These are phyloP conservation scores for Anthoceros angustus DNA, from an alignment of 225 moss, liverwort and hornwort species.

Conservation along the genomic window DNA sequence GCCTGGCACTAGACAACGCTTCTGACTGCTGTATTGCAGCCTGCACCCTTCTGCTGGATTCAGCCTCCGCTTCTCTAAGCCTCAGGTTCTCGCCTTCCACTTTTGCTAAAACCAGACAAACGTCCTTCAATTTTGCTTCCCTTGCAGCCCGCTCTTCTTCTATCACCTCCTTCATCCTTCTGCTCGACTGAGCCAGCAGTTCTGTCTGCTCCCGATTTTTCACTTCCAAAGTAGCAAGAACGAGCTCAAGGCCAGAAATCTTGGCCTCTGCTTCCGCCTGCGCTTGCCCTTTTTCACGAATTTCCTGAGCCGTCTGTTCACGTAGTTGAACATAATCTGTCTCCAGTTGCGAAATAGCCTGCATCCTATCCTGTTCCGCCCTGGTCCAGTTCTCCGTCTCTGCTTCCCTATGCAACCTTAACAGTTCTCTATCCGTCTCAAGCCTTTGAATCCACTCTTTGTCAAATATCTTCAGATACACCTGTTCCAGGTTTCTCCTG, in stretches of 20 bases:
- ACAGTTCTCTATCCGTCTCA: not conserved
- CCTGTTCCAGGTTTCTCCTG: not conserved
- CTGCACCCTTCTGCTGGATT: not conserved
- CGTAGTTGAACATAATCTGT: not conserved
- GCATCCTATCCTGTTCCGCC: not conserved
- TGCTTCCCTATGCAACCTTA: not conserved
- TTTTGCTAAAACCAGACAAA: not conserved
- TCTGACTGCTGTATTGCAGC: not conserved
- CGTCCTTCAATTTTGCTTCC: not conserved
- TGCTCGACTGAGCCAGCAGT: not conserved
- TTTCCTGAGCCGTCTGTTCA: not conserved
- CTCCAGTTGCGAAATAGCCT: not conserved
- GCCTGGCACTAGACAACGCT: not conserved
- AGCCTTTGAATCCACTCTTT: slow-evolving; percentile 1
- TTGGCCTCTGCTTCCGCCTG: not conserved
- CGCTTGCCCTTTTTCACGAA: not conserved
- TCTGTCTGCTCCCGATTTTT: not conserved
- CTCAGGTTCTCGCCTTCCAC: not conserved
- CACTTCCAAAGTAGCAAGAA: not conserved
- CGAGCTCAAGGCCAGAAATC: not conserved
- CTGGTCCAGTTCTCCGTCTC: not conserved
- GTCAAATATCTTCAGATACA: not conserved
- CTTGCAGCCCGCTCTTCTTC: not conserved
- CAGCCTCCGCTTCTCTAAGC: not conserved
- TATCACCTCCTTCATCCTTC: not conserved